Base-by-base conservation (phyloP, 1,284 basidiomycete species). In the Boletellus dicymbophilus region DNA sequence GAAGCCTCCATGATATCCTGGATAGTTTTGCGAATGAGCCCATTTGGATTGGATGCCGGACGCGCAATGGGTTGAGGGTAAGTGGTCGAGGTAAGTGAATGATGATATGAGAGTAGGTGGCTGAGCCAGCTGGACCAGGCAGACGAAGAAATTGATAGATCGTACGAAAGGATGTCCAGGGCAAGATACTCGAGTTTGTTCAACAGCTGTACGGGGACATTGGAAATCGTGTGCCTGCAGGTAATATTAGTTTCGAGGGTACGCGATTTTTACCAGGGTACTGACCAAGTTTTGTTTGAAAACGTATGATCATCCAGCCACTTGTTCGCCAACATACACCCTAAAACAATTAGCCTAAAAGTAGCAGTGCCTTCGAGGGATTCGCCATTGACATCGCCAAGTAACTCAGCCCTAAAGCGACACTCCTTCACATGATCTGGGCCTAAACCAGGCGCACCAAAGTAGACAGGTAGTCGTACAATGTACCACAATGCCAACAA, bases 251-350 rank as follows among this genome's bases (percentile, higher is more conserved):
- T 6, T 30, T 47, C 31, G 30, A 46, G 31, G 27, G 54, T 15
- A 13, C 18, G 13, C 6, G 20, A 12, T 50, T 44, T 37, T 36
- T 34, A 30, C 22, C 44, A 9, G 21, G 23, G 23, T 25, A 69
- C 85, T 55, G 67, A 90, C 92, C 93, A 95, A 51, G 92, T 94
- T 75, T 92, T 93, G 73, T 92, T 93, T 45, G 90, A 90, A 70
- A 93, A 95, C 0, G 93, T 94, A 63, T 94, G 91, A 62, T 95
- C 92, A 62, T 95, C 92, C 56, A 95, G 65, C 91, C 92, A 94
- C 72, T 95, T 95, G 69, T 94, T 94, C 21, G 92, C 88, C 34
- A 94, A 75, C 82, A 93, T 90, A 55, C 88, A 88, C 27, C 91
- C 92, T n/a, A 95, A 75, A 18, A 92, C 78, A 52, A 93, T 77